Base-by-base conservation (phyloP, 1,139 yeast species). In the Sugiyamaella neomexicana region DNA sequence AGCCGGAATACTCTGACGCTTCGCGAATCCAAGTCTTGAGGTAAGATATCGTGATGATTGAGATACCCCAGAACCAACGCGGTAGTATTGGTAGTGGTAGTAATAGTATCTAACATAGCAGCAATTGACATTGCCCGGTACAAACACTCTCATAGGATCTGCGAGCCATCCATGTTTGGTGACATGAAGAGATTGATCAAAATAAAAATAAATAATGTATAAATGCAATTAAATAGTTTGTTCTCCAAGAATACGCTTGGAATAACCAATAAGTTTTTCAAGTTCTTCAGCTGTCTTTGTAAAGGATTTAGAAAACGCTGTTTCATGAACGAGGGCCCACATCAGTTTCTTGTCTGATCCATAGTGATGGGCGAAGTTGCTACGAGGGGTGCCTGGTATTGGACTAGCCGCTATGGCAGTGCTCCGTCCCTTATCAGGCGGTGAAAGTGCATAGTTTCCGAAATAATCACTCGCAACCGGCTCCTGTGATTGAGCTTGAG, bases 261-360 rank as follows among this genome's bases (percentile, higher is more conserved):
- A 66, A 36, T 69, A 64, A 2, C 66, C 65, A 10, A 75, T 67
- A 15, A 78, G 61, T 49, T 67, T 68, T 50, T 77, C 77, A 48
- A 77, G 60, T 40, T 74, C 78, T 52, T 73, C 75, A 0, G 80
- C 71, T 16, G 77, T 74, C 38, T 73, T 73, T 0, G 80, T 77
- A 58, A 76, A 76, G 0, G 81, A 77, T 50, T 76, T 70, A 1
- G 80, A 72, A 62, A 77, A 77, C 1, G 80, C 79, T 64, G 77
- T 71, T 20, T 78, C 79, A 58, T 78, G 81, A 23, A 78, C 75
- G 52, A 75, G 74, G 6, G 74, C 72, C 82, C 81, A 78, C 46
- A 62, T 45, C n/a, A 49, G 50, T 23, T 45, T 46, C 40, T 38
- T 43, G 6, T 55, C 55, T 3, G 46, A 39, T 2, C 43, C 49